A percentile compares a stretch with the other conserved stretches of the same genome.
Evolutionary conservation across 1,139 yeast genomes (phyloP).

Genomic region (Torulaspora globosa): DNA sequence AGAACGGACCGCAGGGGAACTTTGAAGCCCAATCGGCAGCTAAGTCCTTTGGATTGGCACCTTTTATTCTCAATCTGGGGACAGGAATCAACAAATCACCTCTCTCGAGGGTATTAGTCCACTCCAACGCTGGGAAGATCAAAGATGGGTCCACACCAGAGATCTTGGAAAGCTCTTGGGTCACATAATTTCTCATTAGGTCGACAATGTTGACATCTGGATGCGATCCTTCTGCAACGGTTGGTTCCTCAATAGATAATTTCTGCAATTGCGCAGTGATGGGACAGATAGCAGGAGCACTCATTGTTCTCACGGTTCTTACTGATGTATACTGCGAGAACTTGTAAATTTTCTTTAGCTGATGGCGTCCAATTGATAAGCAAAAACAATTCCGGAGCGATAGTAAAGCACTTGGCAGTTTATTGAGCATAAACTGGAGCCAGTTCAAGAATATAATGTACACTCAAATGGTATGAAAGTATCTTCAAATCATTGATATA

Average conservation of each 20-base stretch:
- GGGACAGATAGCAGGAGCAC: constrained; percentile 1
- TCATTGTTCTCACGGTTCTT: constrained; percentile 4
- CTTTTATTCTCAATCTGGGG: constrained; percentile 89
- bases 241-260: constrained; percentile 22
- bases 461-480: neutral
- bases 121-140: constrained; percentile 82
- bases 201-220: constrained; percentile 26
- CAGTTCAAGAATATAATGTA: neutral
- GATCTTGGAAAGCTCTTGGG: constrained; percentile 68
- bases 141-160: constrained; percentile 65
- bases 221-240: constrained; percentile 21
- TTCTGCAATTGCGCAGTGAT: constrained; percentile 27
- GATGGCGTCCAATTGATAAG: constrained; percentile 1
- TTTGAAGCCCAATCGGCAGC: constrained; percentile 78
- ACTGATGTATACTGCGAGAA: neutral
- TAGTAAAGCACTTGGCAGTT: constrained; percentile 8
- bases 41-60: constrained; percentile 74
- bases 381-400: constrained; percentile 1
- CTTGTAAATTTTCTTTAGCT: neutral
- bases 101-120: constrained; percentile 79
- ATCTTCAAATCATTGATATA: neutral
- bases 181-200: constrained; percentile 69
- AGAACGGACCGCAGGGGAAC: constrained; percentile 63
- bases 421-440: constrained; percentile 9
- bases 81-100: constrained; percentile 92